Evolutionary conservation across 441 rosid genomes (phyloP).

Genomic region (Syzygium syzygioides): DNA sequence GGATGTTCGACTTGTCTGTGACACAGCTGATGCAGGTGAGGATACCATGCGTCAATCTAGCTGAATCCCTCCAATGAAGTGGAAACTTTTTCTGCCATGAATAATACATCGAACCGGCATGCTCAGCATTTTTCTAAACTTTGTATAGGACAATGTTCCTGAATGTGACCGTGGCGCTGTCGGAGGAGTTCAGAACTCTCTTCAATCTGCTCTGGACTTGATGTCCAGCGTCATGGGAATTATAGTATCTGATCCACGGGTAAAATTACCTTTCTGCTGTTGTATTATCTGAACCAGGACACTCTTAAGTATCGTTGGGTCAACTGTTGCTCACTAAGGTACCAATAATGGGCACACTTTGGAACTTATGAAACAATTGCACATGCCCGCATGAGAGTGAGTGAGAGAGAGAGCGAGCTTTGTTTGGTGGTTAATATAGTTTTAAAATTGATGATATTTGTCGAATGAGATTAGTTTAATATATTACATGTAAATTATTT

Average conservation of each 20-base stretch:
- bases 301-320: not conserved
- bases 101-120: not conserved
- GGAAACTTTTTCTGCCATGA: not conserved
- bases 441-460: not conserved
- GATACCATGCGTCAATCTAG: not conserved
- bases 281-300: not conserved
- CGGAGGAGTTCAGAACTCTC: conserved; percentile 89
- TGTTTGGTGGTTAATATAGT: not conserved
- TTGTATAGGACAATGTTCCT: conserved; percentile 53
- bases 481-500: not conserved
- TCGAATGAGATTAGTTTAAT: not conserved
- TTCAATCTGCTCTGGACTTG: conserved; percentile 59
- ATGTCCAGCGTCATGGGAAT: conserved; percentile 64
- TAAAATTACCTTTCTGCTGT: conserved; percentile 2
- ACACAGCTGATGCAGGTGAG: conserved; percentile 86
- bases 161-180: conserved; percentile 75
- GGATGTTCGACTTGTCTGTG: conserved; percentile 83
- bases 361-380: not conserved
- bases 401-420: not conserved
- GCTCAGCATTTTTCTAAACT: not conserved
- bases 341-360: not conserved
- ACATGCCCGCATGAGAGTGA: not conserved
- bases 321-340: not conserved
- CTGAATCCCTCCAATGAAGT: not conserved
- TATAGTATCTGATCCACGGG: conserved; percentile 62